phyloP scores from a whole-genome alignment of 169 alveolate species.

The Plasmodium billcollinsi region DNA sequence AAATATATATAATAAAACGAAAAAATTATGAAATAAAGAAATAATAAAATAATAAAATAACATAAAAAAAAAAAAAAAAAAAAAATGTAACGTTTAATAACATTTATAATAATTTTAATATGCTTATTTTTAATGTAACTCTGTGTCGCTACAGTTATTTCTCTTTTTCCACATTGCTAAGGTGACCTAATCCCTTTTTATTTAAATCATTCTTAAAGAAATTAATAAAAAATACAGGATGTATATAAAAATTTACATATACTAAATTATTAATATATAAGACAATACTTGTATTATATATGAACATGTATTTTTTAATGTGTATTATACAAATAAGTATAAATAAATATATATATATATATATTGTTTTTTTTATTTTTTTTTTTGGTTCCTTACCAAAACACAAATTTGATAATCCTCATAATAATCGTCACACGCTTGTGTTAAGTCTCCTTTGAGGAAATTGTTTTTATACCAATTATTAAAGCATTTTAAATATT shows the following conservation, averaged over 20 bases:
- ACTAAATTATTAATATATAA: too few relatives aligned
- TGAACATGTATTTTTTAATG: neutral
- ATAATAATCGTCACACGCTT: conserved; percentile 79
- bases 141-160: conserved; percentile 4
- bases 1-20: too few relatives aligned
- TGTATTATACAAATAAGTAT: neutral
- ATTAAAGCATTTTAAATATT: conserved; percentile 82
- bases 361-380: neutral
- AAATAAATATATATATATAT: neutral
- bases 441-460: conserved; percentile 84
- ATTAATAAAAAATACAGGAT: neutral
- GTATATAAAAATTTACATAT: conserved; percentile 4
- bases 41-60: too few relatives aligned
- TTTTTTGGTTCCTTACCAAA: conserved; percentile 53
- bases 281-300: neutral
- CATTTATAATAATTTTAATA: too few relatives aligned
- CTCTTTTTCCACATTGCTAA: conserved; percentile 31
- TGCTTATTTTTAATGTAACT: neutral
- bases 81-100: too few relatives aligned
- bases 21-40: too few relatives aligned
- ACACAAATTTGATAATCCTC: conserved; percentile 83
- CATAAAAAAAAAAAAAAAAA: too few relatives aligned
- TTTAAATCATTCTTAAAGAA: conserved; percentile 61
- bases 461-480: conserved; percentile 83
- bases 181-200: conserved; percentile 67